These are phyloP conservation scores for Tranzscheliella williamsii DNA, from an alignment of 1,284 basidiomycete genomes.

Conservation along the genomic window DNA sequence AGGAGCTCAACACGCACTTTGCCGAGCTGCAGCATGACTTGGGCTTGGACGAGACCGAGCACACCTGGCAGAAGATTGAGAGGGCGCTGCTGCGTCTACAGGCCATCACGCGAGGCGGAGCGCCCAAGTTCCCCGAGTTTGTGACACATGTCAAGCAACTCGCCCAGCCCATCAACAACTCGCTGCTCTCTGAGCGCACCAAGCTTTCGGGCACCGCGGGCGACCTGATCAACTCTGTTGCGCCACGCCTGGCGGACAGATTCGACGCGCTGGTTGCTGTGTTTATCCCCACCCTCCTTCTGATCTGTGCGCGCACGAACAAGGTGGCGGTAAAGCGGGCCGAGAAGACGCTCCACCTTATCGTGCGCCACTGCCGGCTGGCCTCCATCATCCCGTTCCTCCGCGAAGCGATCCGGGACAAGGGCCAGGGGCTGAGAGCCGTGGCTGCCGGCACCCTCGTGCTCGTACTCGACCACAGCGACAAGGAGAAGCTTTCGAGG, in stretches of 20 bases:
- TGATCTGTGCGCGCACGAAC: conserved; percentile 64
- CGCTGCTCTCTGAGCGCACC: conserved; percentile 64
- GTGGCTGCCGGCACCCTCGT: conserved; percentile 30
- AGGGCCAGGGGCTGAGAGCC: conserved; percentile 43
- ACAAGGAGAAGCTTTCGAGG: conserved; percentile 52
- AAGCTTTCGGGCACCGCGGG: conserved; percentile 63
- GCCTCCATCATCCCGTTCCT: conserved; percentile 60
- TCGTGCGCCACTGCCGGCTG: conserved; percentile 63
- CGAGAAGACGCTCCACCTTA: conserved; percentile 63
- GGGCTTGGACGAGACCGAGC: conserved; percentile 41
- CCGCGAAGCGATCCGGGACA: conserved; percentile 62
- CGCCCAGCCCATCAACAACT: conserved; percentile 26
- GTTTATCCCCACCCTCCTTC: conserved; percentile 63
- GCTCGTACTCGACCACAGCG: conserved; percentile 56
- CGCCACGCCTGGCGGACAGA: conserved; percentile 61
- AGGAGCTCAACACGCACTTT: conserved; percentile 13
- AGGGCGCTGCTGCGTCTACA: conserved; percentile 40
- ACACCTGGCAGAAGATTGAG: conserved; percentile 54
- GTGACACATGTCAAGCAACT: conserved; percentile 31
- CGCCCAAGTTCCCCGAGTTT: conserved; percentile 41
- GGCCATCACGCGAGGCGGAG: conserved; percentile 48
- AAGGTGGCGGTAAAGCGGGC: conserved; percentile 64
- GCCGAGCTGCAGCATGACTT: conserved; percentile 17
- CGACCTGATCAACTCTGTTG: conserved; percentile 64
- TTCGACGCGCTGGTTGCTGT: conserved; percentile 63